Evolutionary conservation across 352 stramenopile genomes (phyloP), one percentile per base, ranked within the genome.

Genomic region (Globisporangium polare): DNA sequence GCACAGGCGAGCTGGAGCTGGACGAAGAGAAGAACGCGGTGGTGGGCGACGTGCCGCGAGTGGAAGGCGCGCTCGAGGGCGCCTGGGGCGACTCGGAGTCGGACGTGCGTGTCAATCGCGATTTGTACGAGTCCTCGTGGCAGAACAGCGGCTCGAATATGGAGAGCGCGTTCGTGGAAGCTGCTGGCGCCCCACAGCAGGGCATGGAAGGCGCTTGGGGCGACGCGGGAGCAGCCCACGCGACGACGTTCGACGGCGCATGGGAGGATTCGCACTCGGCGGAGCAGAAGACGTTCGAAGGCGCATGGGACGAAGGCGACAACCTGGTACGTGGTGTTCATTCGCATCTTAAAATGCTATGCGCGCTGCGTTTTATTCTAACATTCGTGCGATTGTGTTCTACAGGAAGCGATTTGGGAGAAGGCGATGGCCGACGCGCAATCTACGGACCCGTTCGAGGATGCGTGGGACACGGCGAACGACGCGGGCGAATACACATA

Each of bases 1-100:
- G 80, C 53, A 69, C 66, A 5, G 86, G 86, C 33, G 73, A 90
- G 65, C 78, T 92, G 6, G 79, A 88, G 62, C 73, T 95, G 9
- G 77, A 92, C 61, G 86, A 95, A 57, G 79, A 82, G 50, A 86
- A 87, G 62, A 94, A 94, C 58, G 71, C 73, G 37, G 84, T 92
- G 41, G 70, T 73, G 18, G 70, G 73, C 22, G 73, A 65, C 18
- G 52, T 53, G 18, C 56, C 80, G 1, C 73, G 75, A 13, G 63
- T 67, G 20, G 82, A 89, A 60, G 77, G 78, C 1, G 78, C 73
- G 22, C 67, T 92, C 31, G 82, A 92, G 68, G 77, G 76, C 29
- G 82, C 77, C n/a, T 92, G 80, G 78, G 73, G 63, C 46, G 73
- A 87, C 35, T 67, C 72, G 5, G 59, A 65, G 3, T 35, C 56